These are phyloP conservation scores for Coemansia sp. DNA, from an alignment of 371 early-diverging fungal genomes.

Conservation along the genomic window DNA sequence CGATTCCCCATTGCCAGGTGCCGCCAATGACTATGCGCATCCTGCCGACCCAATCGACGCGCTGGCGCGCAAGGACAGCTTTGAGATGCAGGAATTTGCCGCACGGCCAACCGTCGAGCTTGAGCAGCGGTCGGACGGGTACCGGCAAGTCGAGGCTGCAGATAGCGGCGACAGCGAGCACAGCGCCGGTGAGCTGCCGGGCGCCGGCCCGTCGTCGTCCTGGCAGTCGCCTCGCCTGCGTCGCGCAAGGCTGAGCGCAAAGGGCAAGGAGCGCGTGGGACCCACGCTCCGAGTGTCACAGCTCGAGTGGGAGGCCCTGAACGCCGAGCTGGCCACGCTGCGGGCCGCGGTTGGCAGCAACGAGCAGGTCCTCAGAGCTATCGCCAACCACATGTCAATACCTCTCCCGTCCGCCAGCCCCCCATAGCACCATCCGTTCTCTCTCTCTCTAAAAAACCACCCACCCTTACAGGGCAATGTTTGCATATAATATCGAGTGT, in stretches of 20 bases:
- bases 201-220: constrained; percentile 1
- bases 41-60: constrained; percentile 35
- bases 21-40: neutral
- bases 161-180: constrained; percentile 9
- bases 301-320: constrained; percentile 34
- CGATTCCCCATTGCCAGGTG: neutral
- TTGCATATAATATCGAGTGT: neutral
- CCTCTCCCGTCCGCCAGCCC: neutral
- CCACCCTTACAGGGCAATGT: neutral
- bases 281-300: constrained; percentile 17
- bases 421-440: neutral
- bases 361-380: constrained; percentile 27
- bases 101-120: neutral
- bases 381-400: constrained; percentile 27
- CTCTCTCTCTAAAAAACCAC: neutral
- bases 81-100: constrained; percentile 46
- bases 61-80: constrained; percentile 46
- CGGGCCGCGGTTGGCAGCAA: constrained; percentile 24
- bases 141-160: constrained; percentile 20
- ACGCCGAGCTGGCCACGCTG: constrained; percentile 32
- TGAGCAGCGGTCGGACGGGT: constrained; percentile 30
- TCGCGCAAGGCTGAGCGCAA: neutral
- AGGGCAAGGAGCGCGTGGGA: constrained; percentile 8
- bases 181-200: neutral
- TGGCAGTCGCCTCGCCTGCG: constrained; percentile 6